Base-by-base conservation (phyloP, 139 green algal genomes). In the Tetradesmus obliquus region DNA sequence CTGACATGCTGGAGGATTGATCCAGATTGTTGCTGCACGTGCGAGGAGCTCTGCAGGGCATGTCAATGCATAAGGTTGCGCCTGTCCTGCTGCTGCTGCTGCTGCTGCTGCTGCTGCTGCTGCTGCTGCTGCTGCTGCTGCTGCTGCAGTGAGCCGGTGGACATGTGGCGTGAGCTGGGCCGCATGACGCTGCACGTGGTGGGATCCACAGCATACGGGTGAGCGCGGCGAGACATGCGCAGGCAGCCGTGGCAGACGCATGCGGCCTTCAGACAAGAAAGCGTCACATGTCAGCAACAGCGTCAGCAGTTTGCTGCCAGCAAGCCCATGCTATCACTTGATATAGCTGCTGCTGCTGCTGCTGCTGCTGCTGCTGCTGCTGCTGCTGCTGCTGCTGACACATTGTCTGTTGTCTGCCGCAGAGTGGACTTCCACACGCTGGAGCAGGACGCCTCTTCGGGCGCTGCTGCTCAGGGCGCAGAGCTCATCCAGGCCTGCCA, bases 201-300 rank as follows among this genome's bases (percentile, higher is more conserved):
- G 84, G 95, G 95, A 17, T 94, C 92, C 24, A 95, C 93, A 24
- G 94, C 94, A 20, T 97, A 95, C 87, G 95, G 95, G 95, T 96
- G 83, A 89, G 93, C 74, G 8, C 32, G 55, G 53, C 20, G 71
- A n/a, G 45, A 69, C 22, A 10, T 8, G 74, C 15, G 71, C 15
- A 45, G n/a, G 12, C 10, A 4, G 60, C 66, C 66, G 69, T 24
- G 76, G 45, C 69, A 55, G 53, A 55, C 17, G 22, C 19, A 84
- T 83, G 53, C 20, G 55, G 10, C 51, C 9, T 76, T 45, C n/a
- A 24, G 5, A 58, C 2, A 32, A 51, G 24, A 60, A 15, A 20
- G 79, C 24, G 8, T 84, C 62, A 72, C 12, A 20, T 72, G 62
- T 45, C 32, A 45, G 76, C 76, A 55, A 19, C 24, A 13, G n/a